phyloP scores from a whole-genome alignment of 805 yeast genomes.

The Starmerella stigmatis region DNA sequence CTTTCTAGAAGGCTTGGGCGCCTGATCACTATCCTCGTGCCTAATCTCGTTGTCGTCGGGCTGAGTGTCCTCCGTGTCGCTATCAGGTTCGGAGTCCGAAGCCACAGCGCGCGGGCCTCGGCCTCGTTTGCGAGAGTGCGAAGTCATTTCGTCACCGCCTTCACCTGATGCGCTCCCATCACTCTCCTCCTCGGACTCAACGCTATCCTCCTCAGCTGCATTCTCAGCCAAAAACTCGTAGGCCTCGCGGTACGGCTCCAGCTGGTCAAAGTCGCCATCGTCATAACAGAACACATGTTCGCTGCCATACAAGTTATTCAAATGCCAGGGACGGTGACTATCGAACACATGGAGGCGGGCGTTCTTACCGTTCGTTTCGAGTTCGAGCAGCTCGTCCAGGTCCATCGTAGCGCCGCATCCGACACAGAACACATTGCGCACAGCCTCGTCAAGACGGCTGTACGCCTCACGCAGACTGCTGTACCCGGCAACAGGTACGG shows the following conservation, averaged over 20 bases:
- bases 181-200: slow-evolving; percentile 5
- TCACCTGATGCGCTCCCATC: slow-evolving; percentile 13
- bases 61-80: slow-evolving; percentile 16
- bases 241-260: slow-evolving; percentile 50
- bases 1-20: slow-evolving; percentile 6
- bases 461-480: slow-evolving; percentile 58
- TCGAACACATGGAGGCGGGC: slow-evolving; percentile 73
- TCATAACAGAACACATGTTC: slow-evolving; percentile 67
- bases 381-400: slow-evolving; percentile 46
- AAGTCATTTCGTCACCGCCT: not conserved
- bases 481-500: slow-evolving; percentile 89
- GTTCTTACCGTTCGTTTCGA: slow-evolving; percentile 15
- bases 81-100: slow-evolving; percentile 21
- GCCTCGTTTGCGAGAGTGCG: slow-evolving; percentile 14
- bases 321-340: slow-evolving; percentile 93
- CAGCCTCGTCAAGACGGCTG: slow-evolving; percentile 55
- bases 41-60: slow-evolving; percentile 14
- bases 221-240: slow-evolving; percentile 38
- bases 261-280: slow-evolving; percentile 64
- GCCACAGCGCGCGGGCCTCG: not conserved
- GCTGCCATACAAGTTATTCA: slow-evolving; percentile 83
- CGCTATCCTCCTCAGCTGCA: slow-evolving; percentile 22
- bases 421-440: slow-evolving; percentile 62
- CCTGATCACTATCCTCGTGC: slow-evolving; percentile 2
- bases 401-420: slow-evolving; percentile 96